Evolutionary conservation across 2,329 filamentous ascomycete species (phyloP), one percentile per base, ranked within the genome.

Genomic region (Herpotrichia juniperi): DNA sequence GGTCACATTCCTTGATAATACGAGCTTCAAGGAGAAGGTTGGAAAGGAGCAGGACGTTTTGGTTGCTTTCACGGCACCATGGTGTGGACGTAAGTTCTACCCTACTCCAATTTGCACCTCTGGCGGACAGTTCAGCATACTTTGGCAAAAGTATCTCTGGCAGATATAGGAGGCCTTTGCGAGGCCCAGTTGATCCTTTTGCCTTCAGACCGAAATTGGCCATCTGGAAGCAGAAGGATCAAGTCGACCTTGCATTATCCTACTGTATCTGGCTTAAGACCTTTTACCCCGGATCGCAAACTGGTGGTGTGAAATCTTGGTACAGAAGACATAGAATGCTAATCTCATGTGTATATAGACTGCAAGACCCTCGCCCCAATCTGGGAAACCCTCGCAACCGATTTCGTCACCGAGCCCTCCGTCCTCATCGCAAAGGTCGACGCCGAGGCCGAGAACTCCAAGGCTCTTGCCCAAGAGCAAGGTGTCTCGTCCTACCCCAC

Each of bases 41-140:
- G 93, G 93, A 58, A 82, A 86, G 46, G 90, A 96, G 58, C 92
- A 96, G 83, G 83, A 96, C 76, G 91, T 96, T 17, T 77, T 99
- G 49, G 93, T 99, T 72, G 93, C 96, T 40, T 99, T 99, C 77
- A 99, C 96, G 64, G 93, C 94, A 47, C 93, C 94, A 47, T 97
- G 93, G 94, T 99, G 94, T 78, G 93, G 93, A 75, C 93, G 94
- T 97, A 85, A 78, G 92, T 89, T 62, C 62, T n/a, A n/a, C n/a
- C n/a, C 54, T 21, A 9, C 17, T 19, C 42, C 22, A 17, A 9
- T 44, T 3, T 30, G 12, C 22, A 14, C 12, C 5, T 30, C 24
- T 5, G 17, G 19, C 39, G 9, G 12, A 28, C 7, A 28, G 26
- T 28, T 28, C 26, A 28, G 12, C 26, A 28, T 28, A n/a, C n/a